These are phyloP conservation scores for Amanita pseudoporphyria DNA, from an alignment of 768 basidiomycete species.

Conservation along the genomic window DNA sequence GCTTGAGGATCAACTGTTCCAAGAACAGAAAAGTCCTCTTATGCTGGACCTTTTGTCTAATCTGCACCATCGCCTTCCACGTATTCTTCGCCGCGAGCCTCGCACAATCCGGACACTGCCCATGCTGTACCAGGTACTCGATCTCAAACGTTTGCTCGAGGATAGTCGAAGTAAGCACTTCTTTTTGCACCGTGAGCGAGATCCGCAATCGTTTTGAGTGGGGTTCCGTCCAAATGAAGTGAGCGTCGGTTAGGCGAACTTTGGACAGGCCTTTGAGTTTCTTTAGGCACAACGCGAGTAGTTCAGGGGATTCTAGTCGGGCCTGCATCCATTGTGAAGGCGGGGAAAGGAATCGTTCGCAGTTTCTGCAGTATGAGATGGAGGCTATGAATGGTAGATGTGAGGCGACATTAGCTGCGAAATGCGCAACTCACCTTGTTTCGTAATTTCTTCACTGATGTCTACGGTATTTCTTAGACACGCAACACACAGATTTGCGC, in stretches of 20 bases:
- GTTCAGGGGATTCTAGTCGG: constrained; percentile 84
- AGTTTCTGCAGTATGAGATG: constrained; percentile 90
- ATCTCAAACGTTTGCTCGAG: constrained; percentile 97
- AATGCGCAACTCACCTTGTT: constrained; percentile 52
- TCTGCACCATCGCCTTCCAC: constrained; percentile 96
- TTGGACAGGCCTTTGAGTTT: constrained; percentile 91
- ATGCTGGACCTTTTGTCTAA: constrained; percentile 97
- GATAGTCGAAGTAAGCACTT: constrained; percentile 91
- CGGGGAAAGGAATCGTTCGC: constrained; percentile 91
- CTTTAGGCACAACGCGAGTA: constrained; percentile 89
- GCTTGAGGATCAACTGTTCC: constrained; percentile 94
- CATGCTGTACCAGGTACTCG: constrained; percentile 89
- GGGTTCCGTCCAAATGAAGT: constrained; percentile 99
- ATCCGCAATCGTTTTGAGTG: constrained; percentile 90
- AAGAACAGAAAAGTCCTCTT: constrained; percentile 97
- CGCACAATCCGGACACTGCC: constrained; percentile 92
- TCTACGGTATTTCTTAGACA: constrained; percentile 93
- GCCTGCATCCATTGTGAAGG: constrained; percentile 81
- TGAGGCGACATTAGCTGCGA: neutral
- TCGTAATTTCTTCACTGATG: constrained; percentile 97
- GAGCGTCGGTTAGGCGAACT: constrained; percentile 95
- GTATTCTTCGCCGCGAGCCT: constrained; percentile 97
- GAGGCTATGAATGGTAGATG: constrained; percentile 42
- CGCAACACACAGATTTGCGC: constrained; percentile 84
- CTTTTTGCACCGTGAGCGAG: constrained; percentile 97